Conservation (phyloP, 2,329 filamentous ascomycete species). For the Paraphoma sp. region DNA sequence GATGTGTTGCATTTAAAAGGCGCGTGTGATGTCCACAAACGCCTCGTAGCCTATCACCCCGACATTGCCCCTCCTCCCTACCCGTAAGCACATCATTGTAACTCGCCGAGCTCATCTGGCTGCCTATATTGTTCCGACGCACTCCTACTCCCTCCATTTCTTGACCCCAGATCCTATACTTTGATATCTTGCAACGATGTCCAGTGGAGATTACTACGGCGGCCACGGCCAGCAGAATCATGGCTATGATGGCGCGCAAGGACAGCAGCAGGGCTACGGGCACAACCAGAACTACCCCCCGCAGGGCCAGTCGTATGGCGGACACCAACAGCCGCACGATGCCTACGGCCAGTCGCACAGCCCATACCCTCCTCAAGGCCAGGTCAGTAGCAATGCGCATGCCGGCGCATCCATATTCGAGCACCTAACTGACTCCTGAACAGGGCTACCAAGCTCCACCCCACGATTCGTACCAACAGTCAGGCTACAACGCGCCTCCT, state of each 20-base stretch:
- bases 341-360: constrained; percentile 37
- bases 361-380: constrained; percentile 33
- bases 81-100: constrained; percentile 21
- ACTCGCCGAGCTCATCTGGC: constrained; percentile 9
- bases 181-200: constrained; percentile 15
- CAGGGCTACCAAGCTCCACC: constrained; percentile 39
- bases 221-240: constrained; percentile 32
- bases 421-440: constrained; percentile 14
- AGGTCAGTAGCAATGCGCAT: constrained; percentile 21
- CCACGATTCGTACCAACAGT: constrained; percentile 37
- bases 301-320: constrained; percentile 32
- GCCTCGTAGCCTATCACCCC: constrained; percentile 16
- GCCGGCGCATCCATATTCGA: not conserved
- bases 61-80: constrained; percentile 23
- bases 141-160: not conserved
- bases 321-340: constrained; percentile 27
- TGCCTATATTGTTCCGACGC: constrained; percentile 4
- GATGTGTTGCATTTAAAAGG: constrained; percentile 23
- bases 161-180: not conserved
- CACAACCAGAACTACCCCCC: constrained; percentile 27
- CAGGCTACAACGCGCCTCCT: constrained; percentile 38
- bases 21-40: constrained; percentile 30
- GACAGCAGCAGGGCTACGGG: constrained; percentile 32
- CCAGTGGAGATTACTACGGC: constrained; percentile 45
- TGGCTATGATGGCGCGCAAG: constrained; percentile 31